Conservation (phyloP, 2,329 filamentous ascomycete species). For the Sclerotinia borealis region DNA sequence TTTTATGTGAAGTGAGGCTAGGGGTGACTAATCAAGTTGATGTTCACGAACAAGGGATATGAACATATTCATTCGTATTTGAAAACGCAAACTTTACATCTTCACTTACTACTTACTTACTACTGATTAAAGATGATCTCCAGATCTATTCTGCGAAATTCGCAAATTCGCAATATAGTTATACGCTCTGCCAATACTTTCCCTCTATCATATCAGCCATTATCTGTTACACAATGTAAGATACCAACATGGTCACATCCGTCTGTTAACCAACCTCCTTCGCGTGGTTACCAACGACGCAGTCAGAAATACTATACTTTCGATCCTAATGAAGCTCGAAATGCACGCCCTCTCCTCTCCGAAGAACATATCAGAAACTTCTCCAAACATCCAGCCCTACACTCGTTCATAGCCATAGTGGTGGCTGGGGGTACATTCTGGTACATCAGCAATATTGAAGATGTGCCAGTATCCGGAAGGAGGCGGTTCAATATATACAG, state of each 20-base stretch:
- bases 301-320: slow-evolving; percentile 15
- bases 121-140: neutral
- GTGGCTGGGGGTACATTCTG: slow-evolving; percentile 42
- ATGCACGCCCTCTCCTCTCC: slow-evolving; percentile 37
- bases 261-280: neutral
- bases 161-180: neutral
- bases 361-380: slow-evolving; percentile 32
- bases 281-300: neutral
- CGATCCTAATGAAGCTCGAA: slow-evolving; percentile 19
- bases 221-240: neutral
- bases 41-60: neutral
- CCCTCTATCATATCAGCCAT: neutral
- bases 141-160: neutral
- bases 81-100: neutral
- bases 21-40: neutral
- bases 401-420: slow-evolving; percentile 37
- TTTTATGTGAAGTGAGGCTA: neutral
- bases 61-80: neutral
- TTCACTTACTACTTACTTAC: neutral
- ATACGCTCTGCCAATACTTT: neutral
- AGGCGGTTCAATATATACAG: slow-evolving; percentile 66
- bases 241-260: neutral
- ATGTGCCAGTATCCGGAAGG: slow-evolving; percentile 66
- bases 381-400: slow-evolving; percentile 33
- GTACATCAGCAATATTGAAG: slow-evolving; percentile 65